Evolutionary conservation across 2,329 filamentous ascomycete species (phyloP).

Genomic region (Colletotrichum scovillei): DNA sequence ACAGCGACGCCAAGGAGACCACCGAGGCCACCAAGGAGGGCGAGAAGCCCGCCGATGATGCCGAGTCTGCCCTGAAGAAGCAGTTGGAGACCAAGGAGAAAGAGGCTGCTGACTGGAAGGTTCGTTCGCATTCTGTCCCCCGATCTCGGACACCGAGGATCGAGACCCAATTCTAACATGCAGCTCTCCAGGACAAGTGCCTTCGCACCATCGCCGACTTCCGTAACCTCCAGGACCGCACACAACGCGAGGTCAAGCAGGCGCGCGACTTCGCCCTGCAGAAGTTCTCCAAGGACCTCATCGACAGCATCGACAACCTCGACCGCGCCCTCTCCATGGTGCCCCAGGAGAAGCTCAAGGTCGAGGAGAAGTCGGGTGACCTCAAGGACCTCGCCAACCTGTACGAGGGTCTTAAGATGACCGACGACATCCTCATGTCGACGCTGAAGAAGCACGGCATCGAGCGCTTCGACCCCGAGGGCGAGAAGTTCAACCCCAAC

Average conservation of each 20-base stretch:
- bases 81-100: slow-evolving; percentile 63
- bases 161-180: slow-evolving; percentile 10
- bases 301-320: slow-evolving; percentile 96
- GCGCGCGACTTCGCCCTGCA: slow-evolving; percentile 95
- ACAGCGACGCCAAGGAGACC: slow-evolving; percentile 58
- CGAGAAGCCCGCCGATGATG: slow-evolving; percentile 42
- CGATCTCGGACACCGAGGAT: slow-evolving; percentile 22
- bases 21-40: slow-evolving; percentile 42
- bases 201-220: slow-evolving; percentile 95
- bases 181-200: slow-evolving; percentile 81
- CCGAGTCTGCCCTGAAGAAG: slow-evolving; percentile 60
- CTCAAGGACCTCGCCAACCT: slow-evolving; percentile 81
- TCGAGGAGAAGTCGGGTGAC: slow-evolving; percentile 58
- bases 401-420: slow-evolving; percentile 95
- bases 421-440: slow-evolving; percentile 85
- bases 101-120: slow-evolving; percentile 82
- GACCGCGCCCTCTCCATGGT: slow-evolving; percentile 90
- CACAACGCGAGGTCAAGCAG: slow-evolving; percentile 86
- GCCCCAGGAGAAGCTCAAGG: slow-evolving; percentile 75
- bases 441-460: slow-evolving; percentile 95
- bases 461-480: slow-evolving; percentile 85
- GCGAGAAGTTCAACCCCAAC: slow-evolving; percentile 95
- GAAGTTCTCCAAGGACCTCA: slow-evolving; percentile 92
- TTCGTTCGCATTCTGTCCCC: slow-evolving; percentile 53
- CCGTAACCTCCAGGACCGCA: slow-evolving; percentile 97